Evolutionary conservation across 2,329 filamentous ascomycete species (phyloP), one percentile per base, ranked within the genome.

Genomic region (Trichophyton schoenleinii): DNA sequence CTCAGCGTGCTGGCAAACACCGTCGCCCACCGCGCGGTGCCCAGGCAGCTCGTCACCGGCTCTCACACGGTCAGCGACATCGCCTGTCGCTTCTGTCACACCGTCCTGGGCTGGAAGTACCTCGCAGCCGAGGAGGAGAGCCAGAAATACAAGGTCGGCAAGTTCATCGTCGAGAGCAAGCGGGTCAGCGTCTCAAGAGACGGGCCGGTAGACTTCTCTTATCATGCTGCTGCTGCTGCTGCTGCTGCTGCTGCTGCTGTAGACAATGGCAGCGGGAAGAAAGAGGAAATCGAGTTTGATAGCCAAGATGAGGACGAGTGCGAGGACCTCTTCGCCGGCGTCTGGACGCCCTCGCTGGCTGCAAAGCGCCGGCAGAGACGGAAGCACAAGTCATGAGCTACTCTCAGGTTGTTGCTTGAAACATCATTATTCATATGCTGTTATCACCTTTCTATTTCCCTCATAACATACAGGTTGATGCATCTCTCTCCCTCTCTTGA

Each of bases 301-400:
- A 82, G 79, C 62, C 80, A 85, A 71, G 83, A 86, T 68, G 83
- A 86, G 67, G 83, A 86, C 63, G 83, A 86, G 71, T 86, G 83
- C 63, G 83, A 86, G 70, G 83, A 85, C 69, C 65, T 86, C 34
- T 86, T 86, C 68, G 76, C 81, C 15, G 83, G 83, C 0, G 75
- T 83, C 20, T 86, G 83, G 83, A 84, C 75, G 63, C 77, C 80
- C 15, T 75, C 78, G 62, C 67, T 82, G 60, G 83, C 83, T 46
- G 72, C 69, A 48, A 69, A 72, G 13, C 67, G 67, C 71, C 28
- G 52, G 31, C 31, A 34, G 18, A 58, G 38, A 41, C 38, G 31
- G 20, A 38, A 41, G n/a, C 55, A 38, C 41, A 44, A 44, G 7
- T 44, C 41, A 18, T 44, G 41, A 44, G 3, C 41, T 18, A n/a